Evolutionary conservation across 495 filamentous ascomycete genomes (phyloP), one percentile per base, ranked within the genome.

Genomic region (Aspergillus wentii): DNA sequence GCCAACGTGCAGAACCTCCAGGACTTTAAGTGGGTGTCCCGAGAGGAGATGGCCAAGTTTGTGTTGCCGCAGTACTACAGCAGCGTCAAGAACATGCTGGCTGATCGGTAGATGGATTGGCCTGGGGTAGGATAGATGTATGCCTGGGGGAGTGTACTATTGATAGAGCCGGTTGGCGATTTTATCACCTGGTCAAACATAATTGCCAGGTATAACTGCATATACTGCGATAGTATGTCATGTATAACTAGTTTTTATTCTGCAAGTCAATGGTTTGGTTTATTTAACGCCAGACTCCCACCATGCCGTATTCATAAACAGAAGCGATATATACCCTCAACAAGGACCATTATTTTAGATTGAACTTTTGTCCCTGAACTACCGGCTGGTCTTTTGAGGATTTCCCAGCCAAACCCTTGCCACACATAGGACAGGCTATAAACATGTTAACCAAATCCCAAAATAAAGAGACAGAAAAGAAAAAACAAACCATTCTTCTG

Each of bases 21-120:
- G 28, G 90, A 96, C 54, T 99, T 88, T 66, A 79, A 85, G 64
- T 99, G 92, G 92, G 64, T 96, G 44, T 79, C 85, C 11, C 88
- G 83, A 64, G 87, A 95, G 39, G 92, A 99, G 75, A 71, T 96
- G 29, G 43, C 79, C 52, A 66, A 80, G 48, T 65, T 66, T 30
- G 72, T 94, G 29, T 52, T 63, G 8, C 51, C 57, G 14, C 67
- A 73, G 37, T 92, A 94, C 61, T 96, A 76, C 66, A 74, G 64
- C 41, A 71, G 71, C 35, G 74, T 96, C 38, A 78, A 77, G 67
- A 83, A 86, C 50, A 88, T 94, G 80, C 68, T 97, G 59, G 79
- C 75, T 26, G 79, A 87, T 40, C 74, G 78, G 57, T 91, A 58
- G 65, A 43, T n/a, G 18, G 21, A 15, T 10, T 30, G 22, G 19